Evolutionary conservation across 2,329 filamentous ascomycete genomes (phyloP).

Genomic region (Sarocladium oryzae): DNA sequence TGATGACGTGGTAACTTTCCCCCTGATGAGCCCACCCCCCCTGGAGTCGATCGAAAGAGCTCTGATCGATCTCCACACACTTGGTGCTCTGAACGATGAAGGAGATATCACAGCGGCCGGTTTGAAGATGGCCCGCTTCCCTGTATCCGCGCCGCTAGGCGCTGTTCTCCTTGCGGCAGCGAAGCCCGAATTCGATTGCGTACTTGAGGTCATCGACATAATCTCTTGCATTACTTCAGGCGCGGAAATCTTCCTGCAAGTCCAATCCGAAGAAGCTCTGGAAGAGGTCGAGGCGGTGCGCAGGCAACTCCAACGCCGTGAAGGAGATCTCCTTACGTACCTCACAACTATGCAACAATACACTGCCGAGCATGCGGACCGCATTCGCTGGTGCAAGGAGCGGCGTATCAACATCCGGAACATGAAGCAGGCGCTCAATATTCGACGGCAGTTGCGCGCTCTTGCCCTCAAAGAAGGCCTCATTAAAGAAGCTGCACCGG

Average conservation of each 20-base stretch:
- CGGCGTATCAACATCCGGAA: conserved; percentile 52
- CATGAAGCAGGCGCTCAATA: conserved; percentile 56
- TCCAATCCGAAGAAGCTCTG: conserved; percentile 49
- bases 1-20: conserved; percentile 73
- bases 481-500: conserved; percentile 35
- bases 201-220: conserved; percentile 81
- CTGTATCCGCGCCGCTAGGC: conserved; percentile 73
- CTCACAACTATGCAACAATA: conserved; percentile 58
- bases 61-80: conserved; percentile 68
- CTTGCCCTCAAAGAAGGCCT: conserved; percentile 49
- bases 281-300: conserved; percentile 48
- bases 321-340: conserved; percentile 60
- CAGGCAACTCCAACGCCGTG: conserved; percentile 52
- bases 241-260: conserved; percentile 55
- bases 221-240: conserved; percentile 59
- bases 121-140: conserved; percentile 71
- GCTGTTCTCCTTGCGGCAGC: conserved; percentile 78
- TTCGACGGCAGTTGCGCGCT: conserved; percentile 53
- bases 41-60: conserved; percentile 75
- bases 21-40: conserved; percentile 76
- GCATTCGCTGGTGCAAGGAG: conserved; percentile 51
- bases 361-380: conserved; percentile 47
- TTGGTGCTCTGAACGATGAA: conserved; percentile 67
- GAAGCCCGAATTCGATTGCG: conserved; percentile 61
- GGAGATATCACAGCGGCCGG: conserved; percentile 71